These are phyloP conservation scores for Phalaenopsis equestris DNA, from an alignment of 106 monocot species.

Conservation along the genomic window DNA sequence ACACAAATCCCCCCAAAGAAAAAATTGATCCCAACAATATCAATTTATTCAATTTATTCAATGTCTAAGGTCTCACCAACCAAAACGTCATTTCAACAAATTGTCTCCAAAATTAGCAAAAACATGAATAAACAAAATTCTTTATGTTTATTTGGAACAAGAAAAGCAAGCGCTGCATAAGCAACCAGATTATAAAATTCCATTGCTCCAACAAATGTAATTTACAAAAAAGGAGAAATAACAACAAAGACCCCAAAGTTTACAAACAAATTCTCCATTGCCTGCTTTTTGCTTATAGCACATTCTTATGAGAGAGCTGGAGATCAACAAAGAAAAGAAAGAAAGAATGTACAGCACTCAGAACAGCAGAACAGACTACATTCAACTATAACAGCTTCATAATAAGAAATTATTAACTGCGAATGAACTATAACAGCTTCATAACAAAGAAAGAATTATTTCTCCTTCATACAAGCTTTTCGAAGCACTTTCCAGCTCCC, in stretches of 20 bases:
- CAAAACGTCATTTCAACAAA: too few relatives aligned
- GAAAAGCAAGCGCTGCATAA: too few relatives aligned
- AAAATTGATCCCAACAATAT: too few relatives aligned
- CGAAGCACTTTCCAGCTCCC: background rate
- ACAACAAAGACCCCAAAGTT: background rate
- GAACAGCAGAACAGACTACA: background rate
- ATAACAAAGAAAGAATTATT: background rate
- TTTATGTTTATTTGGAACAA: too few relatives aligned
- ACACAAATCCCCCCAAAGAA: too few relatives aligned
- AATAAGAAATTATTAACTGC: background rate
- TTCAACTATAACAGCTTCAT: background rate
- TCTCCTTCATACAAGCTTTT: background rate
- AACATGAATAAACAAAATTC: too few relatives aligned
- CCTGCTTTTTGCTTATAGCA: background rate
- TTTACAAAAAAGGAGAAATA: background rate
- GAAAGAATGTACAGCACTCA: background rate
- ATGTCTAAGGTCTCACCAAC: too few relatives aligned
- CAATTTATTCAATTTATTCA: too few relatives aligned
- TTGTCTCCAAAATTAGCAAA: too few relatives aligned
- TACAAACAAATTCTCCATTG: background rate
- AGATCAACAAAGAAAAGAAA: background rate
- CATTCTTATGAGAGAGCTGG: background rate
- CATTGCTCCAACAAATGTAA: conserved; percentile 1
- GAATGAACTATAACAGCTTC: background rate
- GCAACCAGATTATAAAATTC: background rate